Evolutionary conservation across 805 yeast species (phyloP).

Genomic region (Starmera pachycereana): DNA sequence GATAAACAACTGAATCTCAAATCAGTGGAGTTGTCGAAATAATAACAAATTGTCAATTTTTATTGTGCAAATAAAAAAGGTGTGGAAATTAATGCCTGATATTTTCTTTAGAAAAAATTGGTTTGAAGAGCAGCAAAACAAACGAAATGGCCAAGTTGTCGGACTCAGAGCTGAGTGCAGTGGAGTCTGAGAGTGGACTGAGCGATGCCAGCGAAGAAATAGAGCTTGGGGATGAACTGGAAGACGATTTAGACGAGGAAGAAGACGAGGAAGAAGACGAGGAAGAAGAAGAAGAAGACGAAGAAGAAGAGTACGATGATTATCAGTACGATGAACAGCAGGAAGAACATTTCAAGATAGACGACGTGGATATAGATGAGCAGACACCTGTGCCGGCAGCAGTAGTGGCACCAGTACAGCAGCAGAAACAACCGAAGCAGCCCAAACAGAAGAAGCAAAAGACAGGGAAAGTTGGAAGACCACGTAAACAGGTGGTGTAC

Average conservation of each 20-base stretch:
- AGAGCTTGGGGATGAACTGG: background rate
- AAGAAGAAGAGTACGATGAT: conserved; percentile 4
- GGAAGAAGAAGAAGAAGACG: conserved; percentile 6
- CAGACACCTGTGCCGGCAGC: conserved; percentile 3
- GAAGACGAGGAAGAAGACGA: background rate
- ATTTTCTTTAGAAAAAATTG: too few species aligned
- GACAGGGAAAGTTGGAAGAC: conserved; percentile 1
- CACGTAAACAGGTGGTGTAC: conserved; percentile 1
- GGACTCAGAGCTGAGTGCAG: conserved; percentile 1
- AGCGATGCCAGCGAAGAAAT: background rate
- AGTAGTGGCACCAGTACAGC: background rate
- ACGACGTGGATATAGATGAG: background rate
- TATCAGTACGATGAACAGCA: background rate
- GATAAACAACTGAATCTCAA: conserved; percentile 6
- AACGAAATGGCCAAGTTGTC: background rate
- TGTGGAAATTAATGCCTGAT: too few species aligned
- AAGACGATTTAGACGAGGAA: background rate
- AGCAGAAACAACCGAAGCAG: background rate
- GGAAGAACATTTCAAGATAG: background rate
- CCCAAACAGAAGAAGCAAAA: background rate
- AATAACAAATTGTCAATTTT: conserved; percentile 14
- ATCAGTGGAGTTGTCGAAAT: conserved; percentile 20
- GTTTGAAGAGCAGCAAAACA: background rate
- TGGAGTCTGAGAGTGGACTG: background rate
- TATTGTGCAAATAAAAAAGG: conserved; percentile 1